Base-by-base conservation (phyloP, 495 filamentous ascomycete genomes). In the Podospora pseudopauciseta region DNA sequence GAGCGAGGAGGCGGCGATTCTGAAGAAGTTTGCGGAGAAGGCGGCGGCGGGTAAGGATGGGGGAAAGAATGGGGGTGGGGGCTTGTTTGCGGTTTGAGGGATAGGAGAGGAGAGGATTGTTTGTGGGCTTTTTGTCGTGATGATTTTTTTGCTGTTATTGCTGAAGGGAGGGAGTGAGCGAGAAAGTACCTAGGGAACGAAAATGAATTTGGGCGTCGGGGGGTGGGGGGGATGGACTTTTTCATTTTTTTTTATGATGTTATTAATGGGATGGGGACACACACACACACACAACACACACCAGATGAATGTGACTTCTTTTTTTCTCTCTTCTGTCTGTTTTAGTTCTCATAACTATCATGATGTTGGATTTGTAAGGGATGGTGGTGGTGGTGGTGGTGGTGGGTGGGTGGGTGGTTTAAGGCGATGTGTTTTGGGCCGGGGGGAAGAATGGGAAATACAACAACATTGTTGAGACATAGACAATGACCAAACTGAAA, bases 401-500 rank as follows among this genome's bases (percentile, higher is more conserved):
- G 20, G 1, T 23, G 23, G 23, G 23, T 23, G 23, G 1, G 23
- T 23, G 3, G 3, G 30, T 32, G 30, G 3, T 32, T 32, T 32
- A 32, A 32, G 4, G 30, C 30, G 7, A 32, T 32, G 30, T 4
- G 7, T 32, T 32, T 23, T 23, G 23, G 23, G 23, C 20, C 0
- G 23, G 23, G 23, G 23, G 1, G 30, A 7, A 7, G 30, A 4
- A 32, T 32, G 30, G 30, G 30, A 7, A 32, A 32, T 32, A 32
- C 30, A 32, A 32, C 30, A 32, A 32, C 30, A 32, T 32, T 32
- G 30, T 32, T 7, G 7, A 32, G 26, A 59, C 7, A 59, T 6
- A 62, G 55, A 30, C 58, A 59, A 64, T 20, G 28, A 54, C 9
- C 9, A 13, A 13, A 49, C 7, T 27, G 30, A 65, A 68, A 65